phyloP scores from a whole-genome alignment of 2,329 filamentous ascomycete genomes.

The Sporothrix luriei region DNA sequence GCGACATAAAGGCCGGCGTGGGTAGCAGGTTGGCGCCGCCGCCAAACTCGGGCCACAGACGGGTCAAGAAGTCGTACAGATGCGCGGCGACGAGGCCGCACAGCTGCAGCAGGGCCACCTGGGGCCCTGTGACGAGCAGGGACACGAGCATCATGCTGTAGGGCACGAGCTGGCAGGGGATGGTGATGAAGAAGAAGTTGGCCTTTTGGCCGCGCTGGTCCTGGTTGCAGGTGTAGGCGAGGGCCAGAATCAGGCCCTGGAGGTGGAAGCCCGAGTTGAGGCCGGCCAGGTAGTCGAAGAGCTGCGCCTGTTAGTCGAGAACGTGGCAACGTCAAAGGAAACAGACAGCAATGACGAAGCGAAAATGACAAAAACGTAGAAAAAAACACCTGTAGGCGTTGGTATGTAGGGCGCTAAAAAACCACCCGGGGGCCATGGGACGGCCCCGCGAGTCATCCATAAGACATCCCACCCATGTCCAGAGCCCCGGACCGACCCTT shows the following conservation, averaged over 20 bases:
- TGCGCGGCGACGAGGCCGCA: conserved; percentile 87
- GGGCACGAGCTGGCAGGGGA: conserved; percentile 80
- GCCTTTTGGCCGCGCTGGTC: conserved; percentile 78
- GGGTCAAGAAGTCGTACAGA: conserved; percentile 83
- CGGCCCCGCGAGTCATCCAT: conserved; percentile 66
- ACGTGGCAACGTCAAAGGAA: not conserved
- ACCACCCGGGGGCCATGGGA: conserved; percentile 61
- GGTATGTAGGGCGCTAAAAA: conserved; percentile 65
- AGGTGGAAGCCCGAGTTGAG: conserved; percentile 54
- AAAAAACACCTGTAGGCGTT: not conserved
- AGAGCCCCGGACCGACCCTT: conserved; percentile 64
- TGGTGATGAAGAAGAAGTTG: conserved; percentile 78
- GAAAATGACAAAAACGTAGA: not conserved
- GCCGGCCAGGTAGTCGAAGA: conserved; percentile 56
- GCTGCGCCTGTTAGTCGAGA: conserved; percentile 46
- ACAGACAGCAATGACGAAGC: not conserved
- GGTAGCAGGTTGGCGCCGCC: conserved; percentile 75
- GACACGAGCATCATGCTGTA: conserved; percentile 76
- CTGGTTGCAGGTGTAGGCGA: conserved; percentile 82
- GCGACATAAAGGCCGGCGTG: conserved; percentile 72
- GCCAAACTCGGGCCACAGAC: conserved; percentile 86
- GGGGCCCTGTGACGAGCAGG: conserved; percentile 65
- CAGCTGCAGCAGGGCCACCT: conserved; percentile 62
- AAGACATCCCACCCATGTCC: conserved; percentile 74
- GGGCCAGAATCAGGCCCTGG: conserved; percentile 72